These are phyloP conservation scores for Phaeoacremonium minimum DNA, from an alignment of 2,329 filamentous ascomycete genomes.

Conservation along the genomic window DNA sequence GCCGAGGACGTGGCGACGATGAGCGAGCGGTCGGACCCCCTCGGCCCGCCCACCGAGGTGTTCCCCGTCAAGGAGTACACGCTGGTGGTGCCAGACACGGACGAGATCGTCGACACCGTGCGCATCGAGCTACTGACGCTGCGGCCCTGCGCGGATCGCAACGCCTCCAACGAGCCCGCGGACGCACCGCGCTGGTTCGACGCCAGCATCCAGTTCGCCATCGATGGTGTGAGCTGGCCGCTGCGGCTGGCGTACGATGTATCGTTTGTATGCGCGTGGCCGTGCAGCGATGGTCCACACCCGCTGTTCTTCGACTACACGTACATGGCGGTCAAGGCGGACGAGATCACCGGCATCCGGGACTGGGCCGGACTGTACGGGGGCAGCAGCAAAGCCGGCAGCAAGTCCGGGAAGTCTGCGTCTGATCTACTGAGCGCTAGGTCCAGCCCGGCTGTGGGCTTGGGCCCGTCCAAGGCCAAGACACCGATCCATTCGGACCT, in stretches of 20 bases:
- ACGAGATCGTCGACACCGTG: slow-evolving; percentile 60
- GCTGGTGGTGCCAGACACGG: slow-evolving; percentile 51
- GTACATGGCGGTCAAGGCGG: slow-evolving; percentile 54
- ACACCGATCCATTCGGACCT: slow-evolving; percentile 1
- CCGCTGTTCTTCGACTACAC: slow-evolving; percentile 70
- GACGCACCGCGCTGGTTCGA: slow-evolving; percentile 47
- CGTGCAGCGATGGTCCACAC: slow-evolving; percentile 60
- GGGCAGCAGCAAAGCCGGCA: slow-evolving; percentile 7
- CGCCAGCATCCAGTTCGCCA: slow-evolving; percentile 59
- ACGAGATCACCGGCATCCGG: slow-evolving; percentile 60
- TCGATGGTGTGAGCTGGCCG: slow-evolving; percentile 60
- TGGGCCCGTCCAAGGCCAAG: slow-evolving; percentile 8
- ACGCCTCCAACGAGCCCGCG: slow-evolving; percentile 4
- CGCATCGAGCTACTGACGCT: slow-evolving; percentile 66
- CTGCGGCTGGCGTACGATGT: slow-evolving; percentile 60
- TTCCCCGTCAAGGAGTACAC: slow-evolving; percentile 68
- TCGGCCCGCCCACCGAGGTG: slow-evolving; percentile 57
- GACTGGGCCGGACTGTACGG: slow-evolving; percentile 57
- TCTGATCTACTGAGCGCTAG: slow-evolving; percentile 13
- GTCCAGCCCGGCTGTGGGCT: slow-evolving; percentile 10
- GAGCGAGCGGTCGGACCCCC: slow-evolving; percentile 62
- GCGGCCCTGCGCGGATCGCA: slow-evolving; percentile 32
- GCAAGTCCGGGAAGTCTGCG: slow-evolving; percentile 2
- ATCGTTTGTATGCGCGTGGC: slow-evolving; percentile 61
- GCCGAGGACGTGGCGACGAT: slow-evolving; percentile 61